Percentiles rank a stretch among this genome's conserved stretches.
These are phyloP conservation scores for Lactarius vividus DNA, from an alignment of 768 basidiomycete genomes.

Conservation along the genomic window DNA sequence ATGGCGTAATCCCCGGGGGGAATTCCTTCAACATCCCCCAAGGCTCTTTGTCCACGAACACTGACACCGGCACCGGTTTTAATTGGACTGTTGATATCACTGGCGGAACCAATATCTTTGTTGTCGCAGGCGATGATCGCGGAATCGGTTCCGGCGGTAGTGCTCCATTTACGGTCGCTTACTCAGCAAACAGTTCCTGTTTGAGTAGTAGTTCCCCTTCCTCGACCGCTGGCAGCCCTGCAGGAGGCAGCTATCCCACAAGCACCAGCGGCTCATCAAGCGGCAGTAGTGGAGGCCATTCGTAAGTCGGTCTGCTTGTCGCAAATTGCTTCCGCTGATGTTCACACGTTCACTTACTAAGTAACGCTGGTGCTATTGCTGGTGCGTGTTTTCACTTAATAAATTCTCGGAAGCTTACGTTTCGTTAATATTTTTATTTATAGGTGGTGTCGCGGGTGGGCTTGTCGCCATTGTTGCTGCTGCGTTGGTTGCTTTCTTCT, in stretches of 20 bases:
- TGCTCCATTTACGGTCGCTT: slow-evolving; percentile 50
- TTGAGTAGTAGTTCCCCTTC: slow-evolving; percentile 61
- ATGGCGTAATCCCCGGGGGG: slow-evolving; percentile 78
- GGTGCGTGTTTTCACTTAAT: slow-evolving; percentile 10
- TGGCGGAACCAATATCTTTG: slow-evolving; percentile 60
- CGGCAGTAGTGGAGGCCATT: slow-evolving; percentile 28
- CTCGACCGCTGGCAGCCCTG: slow-evolving; percentile 73
- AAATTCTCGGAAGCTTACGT: neutral
- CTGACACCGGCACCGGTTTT: slow-evolving; percentile 58
- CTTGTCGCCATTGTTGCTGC: slow-evolving; percentile 47
- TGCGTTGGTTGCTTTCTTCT: slow-evolving; percentile 45
- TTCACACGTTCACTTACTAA: neutral
- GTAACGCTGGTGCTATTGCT: slow-evolving; percentile 20
- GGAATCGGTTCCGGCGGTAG: slow-evolving; percentile 73
- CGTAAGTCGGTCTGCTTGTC: slow-evolving; percentile 12
- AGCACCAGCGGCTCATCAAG: slow-evolving; percentile 39
- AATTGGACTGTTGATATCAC: slow-evolving; percentile 63
- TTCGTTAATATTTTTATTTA: slow-evolving; percentile 37
- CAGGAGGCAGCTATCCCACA: slow-evolving; percentile 71
- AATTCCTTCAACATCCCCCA: slow-evolving; percentile 66
- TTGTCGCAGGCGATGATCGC: slow-evolving; percentile 64
- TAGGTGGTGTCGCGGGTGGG: slow-evolving; percentile 57
- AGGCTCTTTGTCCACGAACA: slow-evolving; percentile 42
- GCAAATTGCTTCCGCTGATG: neutral
- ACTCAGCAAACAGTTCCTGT: slow-evolving; percentile 53